Evolutionary conservation across 345 rosid species (phyloP).

Genomic region (Rhizophora mangle): DNA sequence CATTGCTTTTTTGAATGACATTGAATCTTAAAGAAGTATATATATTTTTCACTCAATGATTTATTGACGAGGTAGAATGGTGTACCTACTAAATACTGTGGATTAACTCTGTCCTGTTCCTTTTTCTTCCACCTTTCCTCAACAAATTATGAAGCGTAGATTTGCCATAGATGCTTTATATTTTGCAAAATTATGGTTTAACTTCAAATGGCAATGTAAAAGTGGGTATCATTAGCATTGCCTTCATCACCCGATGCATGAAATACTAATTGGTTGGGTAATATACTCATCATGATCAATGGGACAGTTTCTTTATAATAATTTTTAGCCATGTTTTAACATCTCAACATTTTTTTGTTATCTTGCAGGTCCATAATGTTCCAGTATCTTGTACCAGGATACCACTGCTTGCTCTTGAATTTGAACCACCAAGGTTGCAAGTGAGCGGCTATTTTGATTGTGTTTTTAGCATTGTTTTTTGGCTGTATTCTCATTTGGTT

Average conservation of each 20-base stretch:
- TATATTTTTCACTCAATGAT: neutral
- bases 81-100: too few species aligned
- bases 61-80: too few species aligned
- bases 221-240: neutral
- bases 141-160: too few species aligned
- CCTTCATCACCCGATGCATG: neutral
- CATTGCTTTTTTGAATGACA: neutral
- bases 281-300: neutral
- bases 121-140: neutral
- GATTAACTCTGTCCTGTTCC: neutral
- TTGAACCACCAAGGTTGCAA: constrained; percentile 78
- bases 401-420: constrained; percentile 80
- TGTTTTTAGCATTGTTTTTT: constrained; percentile 1
- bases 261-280: neutral
- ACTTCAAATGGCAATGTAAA: neutral
- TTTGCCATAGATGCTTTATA: too few species aligned
- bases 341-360: neutral
- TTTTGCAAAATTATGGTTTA: neutral
- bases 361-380: constrained; percentile 73
- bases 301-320: too few species aligned
- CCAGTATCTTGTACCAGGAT: constrained; percentile 70
- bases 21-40: neutral
- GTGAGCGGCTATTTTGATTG: constrained; percentile 4
- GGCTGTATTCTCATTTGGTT: constrained; percentile 12
- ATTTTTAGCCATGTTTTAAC: too few species aligned